Evolutionary conservation across 2,329 filamentous ascomycete species (phyloP).

Genomic region (Trichoderma asperellum): DNA sequence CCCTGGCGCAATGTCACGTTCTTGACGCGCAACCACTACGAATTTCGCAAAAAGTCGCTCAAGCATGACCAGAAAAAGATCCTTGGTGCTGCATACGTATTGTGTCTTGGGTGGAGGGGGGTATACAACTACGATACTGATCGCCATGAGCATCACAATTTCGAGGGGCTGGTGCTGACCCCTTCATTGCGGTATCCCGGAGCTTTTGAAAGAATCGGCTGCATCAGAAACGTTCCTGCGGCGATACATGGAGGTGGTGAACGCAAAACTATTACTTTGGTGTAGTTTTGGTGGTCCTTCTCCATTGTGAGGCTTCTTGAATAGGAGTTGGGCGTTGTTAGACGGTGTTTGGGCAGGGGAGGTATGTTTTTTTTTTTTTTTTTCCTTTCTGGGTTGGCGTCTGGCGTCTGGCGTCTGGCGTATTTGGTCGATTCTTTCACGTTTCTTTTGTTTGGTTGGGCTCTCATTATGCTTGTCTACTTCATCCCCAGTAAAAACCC

Average conservation of each 20-base stretch:
- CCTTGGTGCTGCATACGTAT: neutral
- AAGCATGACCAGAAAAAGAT: neutral
- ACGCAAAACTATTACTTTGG: neutral
- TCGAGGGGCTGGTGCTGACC: conserved; percentile 20
- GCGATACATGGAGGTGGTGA: neutral
- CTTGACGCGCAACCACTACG: conserved; percentile 1
- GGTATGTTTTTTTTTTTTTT: too few relatives aligned
- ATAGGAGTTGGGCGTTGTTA: neutral
- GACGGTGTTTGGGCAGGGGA: neutral
- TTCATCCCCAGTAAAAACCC: too few relatives aligned
- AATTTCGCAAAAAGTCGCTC: neutral
- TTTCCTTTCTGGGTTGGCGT: neutral
- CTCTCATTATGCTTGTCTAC: too few relatives aligned
- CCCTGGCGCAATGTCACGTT: neutral
- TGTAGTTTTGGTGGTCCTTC: neutral
- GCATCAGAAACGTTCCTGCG: neutral
- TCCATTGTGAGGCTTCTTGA: neutral
- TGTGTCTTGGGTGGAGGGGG: neutral
- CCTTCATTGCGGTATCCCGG: neutral
- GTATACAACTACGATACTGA: neutral
- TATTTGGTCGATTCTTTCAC: too few relatives aligned
- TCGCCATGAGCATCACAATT: neutral
- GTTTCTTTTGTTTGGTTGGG: too few relatives aligned
- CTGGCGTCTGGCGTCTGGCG: neutral
- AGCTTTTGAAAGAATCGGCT: conserved; percentile 15